Evolutionary conservation across 495 filamentous ascomycete genomes (phyloP).

Genomic region (Parmelia sp.): DNA sequence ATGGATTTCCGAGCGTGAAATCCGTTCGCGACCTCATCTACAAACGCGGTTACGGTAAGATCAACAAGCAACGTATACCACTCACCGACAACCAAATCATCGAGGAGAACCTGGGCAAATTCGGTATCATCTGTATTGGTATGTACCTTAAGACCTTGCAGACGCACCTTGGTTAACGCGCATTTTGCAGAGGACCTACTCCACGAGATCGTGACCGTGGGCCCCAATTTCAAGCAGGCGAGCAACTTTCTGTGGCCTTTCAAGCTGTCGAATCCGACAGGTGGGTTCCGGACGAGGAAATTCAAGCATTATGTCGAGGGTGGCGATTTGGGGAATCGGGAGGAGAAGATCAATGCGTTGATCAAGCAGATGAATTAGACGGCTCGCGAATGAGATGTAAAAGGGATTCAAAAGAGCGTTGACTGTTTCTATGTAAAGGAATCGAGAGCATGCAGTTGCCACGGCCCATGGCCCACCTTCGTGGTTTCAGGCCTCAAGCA

Average conservation of each 20-base stretch:
- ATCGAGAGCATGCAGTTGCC: background rate
- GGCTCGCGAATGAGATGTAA: background rate
- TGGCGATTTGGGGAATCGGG: constrained; percentile 95
- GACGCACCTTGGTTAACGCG: no score
- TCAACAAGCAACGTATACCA: constrained; percentile 91
- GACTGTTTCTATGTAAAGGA: background rate
- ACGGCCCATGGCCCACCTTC: no score
- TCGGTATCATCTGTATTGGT: constrained; percentile 99
- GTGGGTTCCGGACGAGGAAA: constrained; percentile 91
- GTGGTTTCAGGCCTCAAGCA: no score
- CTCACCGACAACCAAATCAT: constrained; percentile 97
- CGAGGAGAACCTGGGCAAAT: constrained; percentile 92
- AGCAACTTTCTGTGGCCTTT: constrained; percentile 99
- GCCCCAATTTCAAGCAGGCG: constrained; percentile 99
- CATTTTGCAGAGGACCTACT: constrained; percentile 98
- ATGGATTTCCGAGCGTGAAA: constrained; percentile 99
- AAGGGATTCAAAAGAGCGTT: background rate
- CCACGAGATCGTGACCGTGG: constrained; percentile 98
- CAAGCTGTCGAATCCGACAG: constrained; percentile 96
- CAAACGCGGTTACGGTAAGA: constrained; percentile 98
- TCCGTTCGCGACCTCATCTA: constrained; percentile 97
- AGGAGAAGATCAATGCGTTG: constrained; percentile 96
- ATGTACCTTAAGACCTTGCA: no score
- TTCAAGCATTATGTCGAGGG: constrained; percentile 99
- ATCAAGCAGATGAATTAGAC: constrained; percentile 97